phyloP scores from a whole-genome alignment of 176 grass and related monocot genomes.

The Miscanthus lutarioriparius region DNA sequence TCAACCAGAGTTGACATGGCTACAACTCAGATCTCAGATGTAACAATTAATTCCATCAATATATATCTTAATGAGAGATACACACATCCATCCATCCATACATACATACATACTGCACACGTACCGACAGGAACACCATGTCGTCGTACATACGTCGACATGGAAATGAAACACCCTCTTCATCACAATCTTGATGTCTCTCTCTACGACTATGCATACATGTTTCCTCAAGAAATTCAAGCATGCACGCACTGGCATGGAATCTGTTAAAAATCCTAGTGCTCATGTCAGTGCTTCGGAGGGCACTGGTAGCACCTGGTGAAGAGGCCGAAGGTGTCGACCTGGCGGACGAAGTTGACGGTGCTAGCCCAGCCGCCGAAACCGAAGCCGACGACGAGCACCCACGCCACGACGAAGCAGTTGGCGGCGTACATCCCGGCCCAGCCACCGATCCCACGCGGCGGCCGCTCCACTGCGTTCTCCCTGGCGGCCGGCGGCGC shows the following conservation, averaged over 20 bases:
- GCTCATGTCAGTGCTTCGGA: slow-evolving; percentile 46
- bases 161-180: slow-evolving; percentile 6
- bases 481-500: slow-evolving; percentile 70
- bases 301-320: slow-evolving; percentile 98
- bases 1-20: background rate
- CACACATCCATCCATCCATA: background rate
- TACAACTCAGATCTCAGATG: background rate
- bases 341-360: slow-evolving; percentile 73
- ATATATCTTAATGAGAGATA: slow-evolving; percentile 18
- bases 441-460: slow-evolving; percentile 63
- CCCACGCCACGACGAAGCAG: slow-evolving; percentile 83
- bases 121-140: background rate
- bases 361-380: slow-evolving; percentile 97
- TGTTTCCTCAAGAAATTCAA: background rate
- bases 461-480: slow-evolving; percentile 91
- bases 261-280: background rate
- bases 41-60: slow-evolving; percentile 4
- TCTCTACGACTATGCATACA: background rate
- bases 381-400: slow-evolving; percentile 86
- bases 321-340: slow-evolving; percentile 89
- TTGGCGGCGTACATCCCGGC: slow-evolving; percentile 60
- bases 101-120: background rate
- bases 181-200: background rate
- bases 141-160: background rate
- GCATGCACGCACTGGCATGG: background rate